Evolutionary conservation across 2,329 filamentous ascomycete species (phyloP).

Genomic region (Lojkania enalia): DNA sequence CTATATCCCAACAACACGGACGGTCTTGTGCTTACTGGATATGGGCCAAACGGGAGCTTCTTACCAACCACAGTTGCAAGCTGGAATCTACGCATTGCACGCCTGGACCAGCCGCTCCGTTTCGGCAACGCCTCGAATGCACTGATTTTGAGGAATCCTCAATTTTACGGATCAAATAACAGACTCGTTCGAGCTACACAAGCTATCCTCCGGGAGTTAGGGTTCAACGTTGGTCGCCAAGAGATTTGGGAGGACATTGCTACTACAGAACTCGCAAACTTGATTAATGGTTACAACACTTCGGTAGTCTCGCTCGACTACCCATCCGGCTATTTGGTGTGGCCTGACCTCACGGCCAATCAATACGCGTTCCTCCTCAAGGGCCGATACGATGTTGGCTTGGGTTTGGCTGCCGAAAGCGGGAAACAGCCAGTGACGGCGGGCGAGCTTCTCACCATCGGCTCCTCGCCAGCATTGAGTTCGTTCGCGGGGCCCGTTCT

Average conservation of each 20-base stretch:
- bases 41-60: slow-evolving; percentile 55
- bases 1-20: slow-evolving; percentile 59
- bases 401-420: slow-evolving; percentile 53
- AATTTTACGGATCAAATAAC: slow-evolving; percentile 15
- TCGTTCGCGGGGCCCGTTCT: slow-evolving; percentile 59
- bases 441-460: slow-evolving; percentile 63
- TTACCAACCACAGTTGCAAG: slow-evolving; percentile 48
- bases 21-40: slow-evolving; percentile 64
- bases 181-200: slow-evolving; percentile 23
- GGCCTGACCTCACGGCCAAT: slow-evolving; percentile 51
- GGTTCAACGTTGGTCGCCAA: slow-evolving; percentile 16
- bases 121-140: slow-evolving; percentile 38
- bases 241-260: slow-evolving; percentile 34
- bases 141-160: slow-evolving; percentile 12
- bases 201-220: slow-evolving; percentile 18
- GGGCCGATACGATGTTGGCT: slow-evolving; percentile 57
- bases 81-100: slow-evolving; percentile 54
- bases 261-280: slow-evolving; percentile 33
- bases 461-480: slow-evolving; percentile 39
- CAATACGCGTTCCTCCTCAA: slow-evolving; percentile 57
- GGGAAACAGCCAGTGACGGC: slow-evolving; percentile 61
- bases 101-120: slow-evolving; percentile 46
- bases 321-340: slow-evolving; percentile 58
- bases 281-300: slow-evolving; percentile 37
- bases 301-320: slow-evolving; percentile 29